Base-by-base conservation (phyloP, 2,329 filamentous ascomycete species). In the Aspergillus aculeatus region DNA sequence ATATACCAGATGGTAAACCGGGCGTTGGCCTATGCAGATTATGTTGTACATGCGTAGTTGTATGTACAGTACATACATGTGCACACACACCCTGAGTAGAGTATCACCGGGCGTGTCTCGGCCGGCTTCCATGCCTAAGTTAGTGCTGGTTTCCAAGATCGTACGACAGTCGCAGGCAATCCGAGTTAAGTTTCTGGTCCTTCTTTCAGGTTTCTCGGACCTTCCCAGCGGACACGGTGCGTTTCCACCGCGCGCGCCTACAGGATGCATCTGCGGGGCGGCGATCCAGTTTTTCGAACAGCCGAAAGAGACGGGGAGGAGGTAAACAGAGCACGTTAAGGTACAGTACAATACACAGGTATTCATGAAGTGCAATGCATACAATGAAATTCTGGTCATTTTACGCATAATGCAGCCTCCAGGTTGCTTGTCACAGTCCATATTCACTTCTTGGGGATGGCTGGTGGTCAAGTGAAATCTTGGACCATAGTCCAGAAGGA, bases 131-230 rank as follows among this genome's bases (percentile, higher is more conserved):
- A 48, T 55, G 44, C 41, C 41, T 44, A 48, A 55, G 31, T n/a
- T 29, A 55, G 41, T 44, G 53, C 44, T 21, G 41, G 10, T 21
- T 19, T 19, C 44, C 19, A 35, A 7, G 11, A 55, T 55, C 53
- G 53, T 55, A 55, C 41, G 53, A 55, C 53, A 55, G 26, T 47
- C 53, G 53, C 53, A 55, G 23, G 23, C 29, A 47, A 35, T 44
- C 16, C 7, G 38, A 44, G 38, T 44, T 44, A 19, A 16, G 6
- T 19, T 44, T 19, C 6, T 44, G 38, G 38, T 9, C 14, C 2
- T 19, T 44, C 38, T 19, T 44, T 16, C 38, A 7, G 16, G 38
- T 19, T 44, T 44, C 38, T 44, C 16, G 12, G 38, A 19, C 38
- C 6, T 44, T 44, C 38, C 14, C 14, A 19, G 38, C 38, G 38